A percentile compares a stretch with the other conserved stretches of the same genome.
Evolutionary conservation across 2,329 filamentous ascomycete species (phyloP).

Genomic region (Trichoderma lentiforme): DNA sequence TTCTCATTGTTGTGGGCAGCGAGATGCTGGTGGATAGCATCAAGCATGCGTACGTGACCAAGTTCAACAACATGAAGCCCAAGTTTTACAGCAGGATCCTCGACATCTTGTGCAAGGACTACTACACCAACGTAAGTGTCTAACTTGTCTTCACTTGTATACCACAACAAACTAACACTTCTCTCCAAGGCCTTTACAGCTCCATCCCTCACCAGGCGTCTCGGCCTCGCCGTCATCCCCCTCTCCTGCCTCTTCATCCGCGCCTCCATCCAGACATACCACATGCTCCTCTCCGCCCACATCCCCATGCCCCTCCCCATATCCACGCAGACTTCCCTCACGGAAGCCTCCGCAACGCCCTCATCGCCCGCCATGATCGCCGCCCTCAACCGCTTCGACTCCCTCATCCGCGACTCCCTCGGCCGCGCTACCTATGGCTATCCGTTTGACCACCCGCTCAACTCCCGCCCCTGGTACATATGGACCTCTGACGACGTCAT

Average conservation of each 20-base stretch:
- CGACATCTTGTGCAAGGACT: conserved; percentile 94
- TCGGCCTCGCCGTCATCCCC: conserved; percentile 88
- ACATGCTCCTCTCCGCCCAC: conserved; percentile 93
- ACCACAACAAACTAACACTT: background rate
- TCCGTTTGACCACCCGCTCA: conserved; percentile 41
- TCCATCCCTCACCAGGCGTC: conserved; percentile 81
- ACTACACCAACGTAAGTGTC: conserved; percentile 90
- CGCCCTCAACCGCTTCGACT: conserved; percentile 75
- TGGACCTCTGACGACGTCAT: conserved; percentile 72
- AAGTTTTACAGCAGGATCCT: conserved; percentile 84
- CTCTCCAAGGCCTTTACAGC: conserved; percentile 71
- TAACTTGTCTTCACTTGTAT: too few relatives aligned
- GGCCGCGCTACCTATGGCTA: conserved; percentile 68
- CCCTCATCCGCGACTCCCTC: conserved; percentile 70
- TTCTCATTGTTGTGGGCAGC: conserved; percentile 88
- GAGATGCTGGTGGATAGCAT: conserved; percentile 97
- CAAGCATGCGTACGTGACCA: conserved; percentile 96
- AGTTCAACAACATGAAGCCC: conserved; percentile 97
- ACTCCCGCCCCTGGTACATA: conserved; percentile 45
- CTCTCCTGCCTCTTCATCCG: conserved; percentile 94
- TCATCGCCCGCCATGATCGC: conserved; percentile 73
- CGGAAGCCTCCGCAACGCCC: conserved; percentile 58
- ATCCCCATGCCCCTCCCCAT: conserved; percentile 69
- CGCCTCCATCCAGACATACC: conserved; percentile 90
- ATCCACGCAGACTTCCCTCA: conserved; percentile 62